Evolutionary conservation across 2,329 filamentous ascomycete genomes (phyloP), one percentile per base, ranked within the genome.

Genomic region (Xylaria digitata): DNA sequence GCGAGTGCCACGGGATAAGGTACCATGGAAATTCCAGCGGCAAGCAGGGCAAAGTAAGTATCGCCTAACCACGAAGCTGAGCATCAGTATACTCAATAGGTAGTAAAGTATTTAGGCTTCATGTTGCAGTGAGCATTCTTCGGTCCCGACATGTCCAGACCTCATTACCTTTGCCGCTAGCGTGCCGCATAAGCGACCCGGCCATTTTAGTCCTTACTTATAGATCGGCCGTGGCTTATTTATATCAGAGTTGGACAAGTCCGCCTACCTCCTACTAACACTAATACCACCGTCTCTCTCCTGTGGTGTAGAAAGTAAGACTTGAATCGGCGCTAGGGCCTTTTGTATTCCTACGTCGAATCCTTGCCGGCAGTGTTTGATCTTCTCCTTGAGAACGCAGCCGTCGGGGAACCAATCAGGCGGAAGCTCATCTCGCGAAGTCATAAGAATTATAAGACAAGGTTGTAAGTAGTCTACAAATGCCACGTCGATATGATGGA

Each of bases 91-190:
- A 26, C 26, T 2, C 26, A 5, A 5, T 26, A 3, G 26, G 26
- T 26, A 26, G 26, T 46, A 17, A 34, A 45, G 50, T 32, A 40
- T 23, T 49, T 40, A 32, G 26, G 43, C 55, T 61, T 56, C 43
- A 30, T 21, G 30, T 32, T 49, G 49, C 30, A 45, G 30, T 58
- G 43, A 30, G 45, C 15, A 19, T 57, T 19, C 26, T 37, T 65
- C 63, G 63, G 63, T 61, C 63, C 63, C 63, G 63, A 61, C 57
- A 57, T 23, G 43, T 11, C 26, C 19, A 52, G 13, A 21, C 15
- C 21, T 43, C 34, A 30, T 43, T 19, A n/a, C 53, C 53, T 37
- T 43, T 9, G 37, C 19, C 30, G 37, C 52, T 55, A 55, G 52
- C 34, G 37, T 26, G 34, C 15, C 11, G 52, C 23, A 26, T 42